phyloP scores from a whole-genome alignment of 805 yeast species.

The Maudiozyma saulgeensis region DNA sequence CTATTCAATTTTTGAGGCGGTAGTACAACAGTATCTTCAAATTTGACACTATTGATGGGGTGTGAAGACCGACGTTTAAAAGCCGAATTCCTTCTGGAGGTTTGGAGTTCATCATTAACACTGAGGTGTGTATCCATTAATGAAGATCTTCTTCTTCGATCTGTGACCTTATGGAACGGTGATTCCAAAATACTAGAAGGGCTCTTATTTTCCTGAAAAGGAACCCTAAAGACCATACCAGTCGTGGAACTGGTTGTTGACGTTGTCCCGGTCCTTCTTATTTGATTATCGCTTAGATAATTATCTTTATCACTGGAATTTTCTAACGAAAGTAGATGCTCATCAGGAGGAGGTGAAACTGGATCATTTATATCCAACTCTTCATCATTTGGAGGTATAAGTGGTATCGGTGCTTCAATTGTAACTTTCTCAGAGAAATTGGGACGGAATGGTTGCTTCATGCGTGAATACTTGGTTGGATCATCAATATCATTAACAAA shows the following conservation, averaged over 20 bases:
- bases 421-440: background rate
- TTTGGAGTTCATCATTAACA: background rate
- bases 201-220: conserved; percentile 45
- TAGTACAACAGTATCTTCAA: background rate
- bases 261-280: conserved; percentile 4
- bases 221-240: conserved; percentile 47
- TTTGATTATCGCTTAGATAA: background rate
- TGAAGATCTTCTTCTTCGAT: conserved; percentile 16
- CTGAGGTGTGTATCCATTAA: conserved; percentile 8
- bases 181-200: background rate
- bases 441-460: background rate
- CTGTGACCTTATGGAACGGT: background rate
- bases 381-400: conserved; percentile 2
- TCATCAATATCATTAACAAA: background rate
- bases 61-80: conserved; percentile 9
- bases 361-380: conserved; percentile 12
- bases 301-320: background rate
- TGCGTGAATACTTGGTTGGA: background rate
- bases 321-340: background rate
- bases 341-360: conserved; percentile 4
- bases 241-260: conserved; percentile 26
- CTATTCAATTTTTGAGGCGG: background rate
- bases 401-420: background rate
- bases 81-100: background rate
- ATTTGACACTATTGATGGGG: conserved; percentile 2